Percentiles rank a stretch among this genome's conserved stretches.
These are phyloP conservation scores for Sphaerostilbella broomeana DNA, from an alignment of 2,329 filamentous ascomycete genomes.

Conservation along the genomic window DNA sequence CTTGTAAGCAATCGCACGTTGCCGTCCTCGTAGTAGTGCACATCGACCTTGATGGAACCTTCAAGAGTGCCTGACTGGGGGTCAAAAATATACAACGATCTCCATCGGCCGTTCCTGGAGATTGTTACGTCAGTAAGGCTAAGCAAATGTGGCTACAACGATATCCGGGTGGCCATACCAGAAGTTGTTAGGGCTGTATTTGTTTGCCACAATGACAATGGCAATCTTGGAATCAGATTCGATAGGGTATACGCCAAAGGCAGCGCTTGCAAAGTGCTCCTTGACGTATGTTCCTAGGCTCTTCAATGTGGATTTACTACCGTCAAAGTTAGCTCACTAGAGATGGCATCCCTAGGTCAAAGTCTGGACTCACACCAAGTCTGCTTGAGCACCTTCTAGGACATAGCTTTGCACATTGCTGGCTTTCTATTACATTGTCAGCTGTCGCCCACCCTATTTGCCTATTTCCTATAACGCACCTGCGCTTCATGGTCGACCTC, in stretches of 20 bases:
- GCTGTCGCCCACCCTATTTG: constrained; percentile 14
- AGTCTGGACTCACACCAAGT: constrained; percentile 66
- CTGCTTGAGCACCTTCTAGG: constrained; percentile 67
- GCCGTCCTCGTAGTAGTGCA: constrained; percentile 99
- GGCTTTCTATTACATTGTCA: constrained; percentile 60
- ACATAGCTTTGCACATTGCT: constrained; percentile 74
- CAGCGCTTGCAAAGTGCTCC: constrained; percentile 82
- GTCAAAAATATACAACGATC: constrained; percentile 75
- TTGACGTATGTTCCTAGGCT: constrained; percentile 66
- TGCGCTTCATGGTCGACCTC: constrained; percentile 78
- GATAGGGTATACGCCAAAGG: constrained; percentile 76
- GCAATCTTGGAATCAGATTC: constrained; percentile 70
- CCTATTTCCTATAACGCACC: constrained; percentile 35
- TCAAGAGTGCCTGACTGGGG: constrained; percentile 62
- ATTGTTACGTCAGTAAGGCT: constrained; percentile 16
- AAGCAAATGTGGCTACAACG: too few relatives aligned
- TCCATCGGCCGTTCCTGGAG: constrained; percentile 87
- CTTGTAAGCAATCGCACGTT: constrained; percentile 91
- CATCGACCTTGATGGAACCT: constrained; percentile 83
- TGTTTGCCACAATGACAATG: constrained; percentile 83
- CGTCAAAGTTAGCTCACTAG: constrained; percentile 2
- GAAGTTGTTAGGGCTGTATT: constrained; percentile 97
- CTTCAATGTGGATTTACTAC: constrained; percentile 72
- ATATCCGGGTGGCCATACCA: constrained; percentile 51
- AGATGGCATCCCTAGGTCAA: neutral